Evolutionary conservation across 2,329 filamentous ascomycete genomes (phyloP).

Genomic region (Cercospora sp.): DNA sequence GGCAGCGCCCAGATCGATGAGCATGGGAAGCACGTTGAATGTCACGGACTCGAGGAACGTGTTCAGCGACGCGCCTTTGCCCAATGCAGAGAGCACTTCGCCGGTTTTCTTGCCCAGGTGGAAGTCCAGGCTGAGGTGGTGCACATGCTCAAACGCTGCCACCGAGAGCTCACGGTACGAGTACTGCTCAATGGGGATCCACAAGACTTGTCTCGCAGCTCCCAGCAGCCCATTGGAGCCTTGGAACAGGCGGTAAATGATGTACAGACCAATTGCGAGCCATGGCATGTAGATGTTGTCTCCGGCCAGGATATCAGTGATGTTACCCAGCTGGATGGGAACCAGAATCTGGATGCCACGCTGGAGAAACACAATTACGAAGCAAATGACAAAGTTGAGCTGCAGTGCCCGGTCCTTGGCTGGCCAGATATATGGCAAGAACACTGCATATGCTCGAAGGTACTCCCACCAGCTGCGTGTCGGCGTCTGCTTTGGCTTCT

Average conservation of each 20-base stretch:
- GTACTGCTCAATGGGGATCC: constrained; percentile 97
- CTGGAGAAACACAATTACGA: constrained; percentile 75
- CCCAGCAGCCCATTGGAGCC: constrained; percentile 86
- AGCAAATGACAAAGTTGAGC: constrained; percentile 77
- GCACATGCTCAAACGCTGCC: constrained; percentile 95
- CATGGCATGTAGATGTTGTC: constrained; percentile 64
- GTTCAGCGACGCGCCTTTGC: constrained; percentile 95
- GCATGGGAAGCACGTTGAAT: constrained; percentile 93
- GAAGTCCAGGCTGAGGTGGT: constrained; percentile 91
- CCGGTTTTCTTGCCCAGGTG: constrained; percentile 95
- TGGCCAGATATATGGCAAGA: constrained; percentile 97
- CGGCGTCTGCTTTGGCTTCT: constrained; percentile 81
- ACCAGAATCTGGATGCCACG: constrained; percentile 84
- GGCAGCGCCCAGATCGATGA: constrained; percentile 83
- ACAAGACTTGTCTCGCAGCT: constrained; percentile 77
- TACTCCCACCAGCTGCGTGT: constrained; percentile 97
- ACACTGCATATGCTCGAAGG: constrained; percentile 83
- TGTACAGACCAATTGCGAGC: constrained; percentile 72
- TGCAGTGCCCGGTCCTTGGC: constrained; percentile 75
- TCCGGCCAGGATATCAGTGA: constrained; percentile 73
- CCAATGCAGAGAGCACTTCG: constrained; percentile 90
- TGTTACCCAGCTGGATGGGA: constrained; percentile 74
- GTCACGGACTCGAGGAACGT: constrained; percentile 95
- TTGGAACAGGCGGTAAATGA: constrained; percentile 77
- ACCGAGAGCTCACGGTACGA: constrained; percentile 93